Evolutionary conservation across 73 alveolate species (phyloP).

Genomic region (Paramecium pentaurelia): DNA sequence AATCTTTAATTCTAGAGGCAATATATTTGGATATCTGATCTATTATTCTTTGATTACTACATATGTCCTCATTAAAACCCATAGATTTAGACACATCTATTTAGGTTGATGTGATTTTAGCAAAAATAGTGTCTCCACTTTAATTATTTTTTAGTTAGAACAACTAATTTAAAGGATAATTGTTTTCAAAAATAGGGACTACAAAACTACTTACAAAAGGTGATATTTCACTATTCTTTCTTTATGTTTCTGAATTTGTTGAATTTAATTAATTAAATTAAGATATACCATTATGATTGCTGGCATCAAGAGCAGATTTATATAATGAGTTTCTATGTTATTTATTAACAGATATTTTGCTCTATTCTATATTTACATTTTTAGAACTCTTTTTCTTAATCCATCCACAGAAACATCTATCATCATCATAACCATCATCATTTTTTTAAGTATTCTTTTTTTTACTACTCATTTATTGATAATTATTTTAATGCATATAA

Average conservation of each 20-base stretch:
- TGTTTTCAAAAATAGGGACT: neutral
- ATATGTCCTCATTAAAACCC: neutral
- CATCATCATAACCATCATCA: neutral
- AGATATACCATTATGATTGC: neutral
- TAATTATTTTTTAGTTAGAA: neutral
- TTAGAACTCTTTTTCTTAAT: neutral
- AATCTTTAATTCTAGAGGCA: neutral
- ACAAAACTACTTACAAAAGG: neutral
- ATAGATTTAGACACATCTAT: neutral
- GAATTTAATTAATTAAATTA: neutral
- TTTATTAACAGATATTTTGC: neutral
- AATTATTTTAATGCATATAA: neutral
- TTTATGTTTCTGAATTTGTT: neutral
- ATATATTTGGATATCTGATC: neutral
- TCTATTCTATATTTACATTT: neutral
- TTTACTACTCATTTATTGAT: neutral
- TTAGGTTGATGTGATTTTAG: neutral
- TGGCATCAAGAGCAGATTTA: neutral
- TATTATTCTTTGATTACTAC: neutral
- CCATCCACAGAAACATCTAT: neutral
- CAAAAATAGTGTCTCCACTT: neutral
- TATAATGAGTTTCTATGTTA: neutral
- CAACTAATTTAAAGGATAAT: neutral
- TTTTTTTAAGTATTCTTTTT: neutral
- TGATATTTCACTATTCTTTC: neutral